Evolutionary conservation across 2,329 filamentous ascomycete genomes (phyloP).

Genomic region (Hypoxylon sp.): DNA sequence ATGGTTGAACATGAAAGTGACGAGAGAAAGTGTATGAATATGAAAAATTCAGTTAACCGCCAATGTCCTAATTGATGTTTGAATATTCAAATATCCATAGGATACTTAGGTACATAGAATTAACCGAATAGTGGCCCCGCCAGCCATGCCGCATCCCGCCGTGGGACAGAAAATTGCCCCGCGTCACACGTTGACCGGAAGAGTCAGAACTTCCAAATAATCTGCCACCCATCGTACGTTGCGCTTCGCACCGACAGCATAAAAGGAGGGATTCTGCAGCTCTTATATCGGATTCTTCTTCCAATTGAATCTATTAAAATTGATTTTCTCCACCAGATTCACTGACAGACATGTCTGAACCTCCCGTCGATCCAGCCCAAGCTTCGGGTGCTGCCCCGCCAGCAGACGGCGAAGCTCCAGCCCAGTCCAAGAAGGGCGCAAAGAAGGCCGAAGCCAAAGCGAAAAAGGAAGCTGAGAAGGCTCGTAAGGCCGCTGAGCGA

Average conservation of each 20-base stretch:
- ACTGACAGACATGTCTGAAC: conserved; percentile 54
- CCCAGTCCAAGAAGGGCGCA: conserved; percentile 79
- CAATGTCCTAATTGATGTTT: conserved; percentile 15
- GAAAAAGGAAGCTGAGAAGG: conserved; percentile 89
- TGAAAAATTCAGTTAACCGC: conserved; percentile 44
- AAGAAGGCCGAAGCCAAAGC: conserved; percentile 91
- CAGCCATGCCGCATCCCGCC: conserved; percentile 38
- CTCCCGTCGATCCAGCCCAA: conserved; percentile 51
- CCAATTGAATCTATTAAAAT: conserved; percentile 11
- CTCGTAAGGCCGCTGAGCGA: conserved; percentile 78
- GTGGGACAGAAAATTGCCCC: conserved; percentile 46
- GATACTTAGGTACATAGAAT: conserved; percentile 12
- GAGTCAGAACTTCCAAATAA: conserved; percentile 39
- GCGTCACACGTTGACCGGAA: conserved; percentile 46
- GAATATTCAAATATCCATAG: conserved; percentile 38
- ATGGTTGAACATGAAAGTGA: conserved; percentile 2
- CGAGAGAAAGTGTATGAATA: conserved; percentile 7
- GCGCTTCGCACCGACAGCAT: conserved; percentile 13
- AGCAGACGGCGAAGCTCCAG: conserved; percentile 48
- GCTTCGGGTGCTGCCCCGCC: conserved; percentile 47
- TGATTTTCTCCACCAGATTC: not conserved
- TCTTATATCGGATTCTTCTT: not conserved
- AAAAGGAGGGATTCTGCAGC: conserved; percentile 11
- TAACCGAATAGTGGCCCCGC: conserved; percentile 34
- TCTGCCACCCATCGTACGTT: conserved; percentile 32